phyloP scores from a whole-genome alignment of 805 yeast genomes.

The Suhomyces faveliae region DNA sequence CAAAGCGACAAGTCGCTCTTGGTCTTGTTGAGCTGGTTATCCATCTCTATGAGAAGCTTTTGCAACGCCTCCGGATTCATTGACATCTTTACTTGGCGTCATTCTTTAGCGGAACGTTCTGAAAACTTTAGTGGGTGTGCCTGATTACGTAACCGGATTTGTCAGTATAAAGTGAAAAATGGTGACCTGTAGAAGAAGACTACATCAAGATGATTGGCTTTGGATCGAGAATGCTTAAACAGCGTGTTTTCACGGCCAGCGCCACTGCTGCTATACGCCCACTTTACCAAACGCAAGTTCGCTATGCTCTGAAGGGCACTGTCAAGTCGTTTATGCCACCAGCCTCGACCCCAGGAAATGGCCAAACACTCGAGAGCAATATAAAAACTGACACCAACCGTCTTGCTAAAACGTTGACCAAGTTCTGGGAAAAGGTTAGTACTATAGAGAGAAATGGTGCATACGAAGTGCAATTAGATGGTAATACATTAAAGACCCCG shows the following conservation, averaged over 20 bases:
- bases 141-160: background rate
- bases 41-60: slow-evolving; percentile 64
- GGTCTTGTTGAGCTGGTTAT: slow-evolving; percentile 57
- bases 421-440: slow-evolving; percentile 79
- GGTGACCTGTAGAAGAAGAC: background rate
- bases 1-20: slow-evolving; percentile 60
- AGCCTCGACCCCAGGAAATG: slow-evolving; percentile 2
- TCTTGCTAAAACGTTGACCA: slow-evolving; percentile 62
- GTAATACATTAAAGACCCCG: slow-evolving; percentile 80
- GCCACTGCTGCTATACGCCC: background rate
- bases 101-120: background rate
- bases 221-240: background rate
- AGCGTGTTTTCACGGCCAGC: background rate
- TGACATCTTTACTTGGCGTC: slow-evolving; percentile 10
- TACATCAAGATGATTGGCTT: background rate
- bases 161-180: background rate
- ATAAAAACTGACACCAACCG: slow-evolving; percentile 62
- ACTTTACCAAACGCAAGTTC: background rate
- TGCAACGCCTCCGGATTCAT: slow-evolving; percentile 48
- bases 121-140: background rate
- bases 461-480: slow-evolving; percentile 63
- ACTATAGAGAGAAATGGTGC: slow-evolving; percentile 32
- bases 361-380: slow-evolving; percentile 31
- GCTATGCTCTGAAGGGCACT: slow-evolving; percentile 2
- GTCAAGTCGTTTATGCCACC: slow-evolving; percentile 5